phyloP scores from a whole-genome alignment of 1,284 basidiomycete species.

The Dichomitus squalens region DNA sequence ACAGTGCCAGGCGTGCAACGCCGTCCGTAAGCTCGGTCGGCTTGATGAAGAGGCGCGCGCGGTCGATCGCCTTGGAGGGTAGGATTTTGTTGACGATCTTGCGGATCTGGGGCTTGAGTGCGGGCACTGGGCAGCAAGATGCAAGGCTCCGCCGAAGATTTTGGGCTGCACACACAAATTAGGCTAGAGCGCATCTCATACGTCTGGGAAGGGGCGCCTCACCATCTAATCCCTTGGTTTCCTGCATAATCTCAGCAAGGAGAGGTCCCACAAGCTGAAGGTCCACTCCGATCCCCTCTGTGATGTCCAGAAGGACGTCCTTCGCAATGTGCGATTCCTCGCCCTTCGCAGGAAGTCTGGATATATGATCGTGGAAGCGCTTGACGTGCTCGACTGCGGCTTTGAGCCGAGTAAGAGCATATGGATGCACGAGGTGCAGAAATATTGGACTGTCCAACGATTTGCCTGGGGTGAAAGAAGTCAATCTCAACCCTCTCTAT shows the following conservation, averaged over 20 bases:
- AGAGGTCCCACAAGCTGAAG: conserved; percentile 50
- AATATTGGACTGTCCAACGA: conserved; percentile 40
- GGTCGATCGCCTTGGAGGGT: conserved; percentile 53
- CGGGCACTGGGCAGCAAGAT: conserved; percentile 52
- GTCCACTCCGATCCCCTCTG: conserved; percentile 65
- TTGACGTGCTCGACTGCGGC: conserved; percentile 56
- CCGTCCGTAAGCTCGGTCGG: conserved; percentile 67
- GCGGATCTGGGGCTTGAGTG: conserved; percentile 44
- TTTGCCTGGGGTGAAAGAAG: neutral
- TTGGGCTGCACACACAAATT: conserved; percentile 38
- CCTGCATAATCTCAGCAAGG: conserved; percentile 41
- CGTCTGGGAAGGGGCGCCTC: conserved; percentile 1
- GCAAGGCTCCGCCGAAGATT: conserved; percentile 54
- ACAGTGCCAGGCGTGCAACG: conserved; percentile 39
- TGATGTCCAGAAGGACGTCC: conserved; percentile 58
- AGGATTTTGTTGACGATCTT: conserved; percentile 49
- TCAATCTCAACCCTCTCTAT: neutral
- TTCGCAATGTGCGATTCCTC: conserved; percentile 66
- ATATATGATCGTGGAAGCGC: conserved; percentile 54
- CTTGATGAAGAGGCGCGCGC: conserved; percentile 69
- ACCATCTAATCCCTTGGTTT: conserved; percentile 31
- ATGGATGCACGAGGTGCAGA: conserved; percentile 63
- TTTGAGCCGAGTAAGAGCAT: conserved; percentile 51
- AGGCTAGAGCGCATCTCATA: neutral
- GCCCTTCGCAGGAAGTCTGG: conserved; percentile 50